Evolutionary conservation across 2,329 filamentous ascomycete genomes (phyloP).

Genomic region (Monosporascus ibericus): DNA sequence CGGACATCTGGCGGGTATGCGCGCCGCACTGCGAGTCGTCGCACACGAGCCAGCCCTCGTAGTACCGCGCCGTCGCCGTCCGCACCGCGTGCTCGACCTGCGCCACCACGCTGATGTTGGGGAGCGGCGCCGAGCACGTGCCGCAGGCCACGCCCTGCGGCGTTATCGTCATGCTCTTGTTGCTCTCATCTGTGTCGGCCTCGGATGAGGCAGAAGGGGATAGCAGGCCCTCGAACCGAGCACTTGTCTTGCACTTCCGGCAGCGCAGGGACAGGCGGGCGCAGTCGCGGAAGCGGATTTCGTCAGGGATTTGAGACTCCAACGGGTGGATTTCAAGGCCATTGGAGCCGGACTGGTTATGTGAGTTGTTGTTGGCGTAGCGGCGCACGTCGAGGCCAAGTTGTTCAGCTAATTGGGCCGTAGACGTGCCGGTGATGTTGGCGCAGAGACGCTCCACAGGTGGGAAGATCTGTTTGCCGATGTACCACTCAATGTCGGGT

Average conservation of each 20-base stretch:
- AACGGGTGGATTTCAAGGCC: conserved; percentile 79
- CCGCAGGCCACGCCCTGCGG: conserved; percentile 71
- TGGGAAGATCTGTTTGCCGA: conserved; percentile 96
- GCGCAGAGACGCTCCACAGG: conserved; percentile 96
- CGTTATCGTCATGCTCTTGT: conserved; percentile 38
- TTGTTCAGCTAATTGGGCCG: conserved; percentile 83
- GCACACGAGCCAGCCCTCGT: conserved; percentile 86
- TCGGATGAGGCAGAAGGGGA: conserved; percentile 45
- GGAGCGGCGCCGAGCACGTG: conserved; percentile 58
- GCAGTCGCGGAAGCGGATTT: conserved; percentile 80
- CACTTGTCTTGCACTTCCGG: conserved; percentile 67
- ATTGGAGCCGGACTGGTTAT: conserved; percentile 37
- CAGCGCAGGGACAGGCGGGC: conserved; percentile 72
- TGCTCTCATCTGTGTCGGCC: conserved; percentile 27
- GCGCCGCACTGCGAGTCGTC: conserved; percentile 83
- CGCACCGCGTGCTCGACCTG: conserved; percentile 85
- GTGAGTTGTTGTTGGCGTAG: conserved; percentile 61
- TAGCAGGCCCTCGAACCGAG: conserved; percentile 71
- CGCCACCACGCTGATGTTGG: conserved; percentile 69
- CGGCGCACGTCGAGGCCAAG: conserved; percentile 86
- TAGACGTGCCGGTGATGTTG: conserved; percentile 89
- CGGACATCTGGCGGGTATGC: conserved; percentile 84
- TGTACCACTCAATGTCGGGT: conserved; percentile 95
- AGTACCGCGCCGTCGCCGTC: conserved; percentile 73
- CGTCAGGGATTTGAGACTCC: conserved; percentile 90